phyloP scores from a whole-genome alignment of 768 basidiomycete species.

The Xerocomellus chrysenteron region DNA sequence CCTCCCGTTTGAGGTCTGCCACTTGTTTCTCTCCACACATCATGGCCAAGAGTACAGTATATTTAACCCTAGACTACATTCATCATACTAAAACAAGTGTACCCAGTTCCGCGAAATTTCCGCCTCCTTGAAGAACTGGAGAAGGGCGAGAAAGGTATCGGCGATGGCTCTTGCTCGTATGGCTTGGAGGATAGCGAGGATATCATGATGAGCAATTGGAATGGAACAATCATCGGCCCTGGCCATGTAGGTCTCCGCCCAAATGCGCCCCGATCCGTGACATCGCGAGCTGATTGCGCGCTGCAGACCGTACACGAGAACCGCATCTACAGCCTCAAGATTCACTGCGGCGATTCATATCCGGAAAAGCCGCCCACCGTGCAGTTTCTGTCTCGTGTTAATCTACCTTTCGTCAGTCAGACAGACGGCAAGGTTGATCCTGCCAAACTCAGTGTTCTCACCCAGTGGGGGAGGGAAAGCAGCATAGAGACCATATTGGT shows the following conservation, averaged over 20 bases:
- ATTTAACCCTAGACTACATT: not conserved
- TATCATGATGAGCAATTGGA: slow-evolving; percentile 98
- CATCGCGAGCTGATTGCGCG: slow-evolving; percentile 16
- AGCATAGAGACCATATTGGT: slow-evolving; percentile 89
- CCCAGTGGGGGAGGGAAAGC: slow-evolving; percentile 69
- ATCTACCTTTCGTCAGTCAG: slow-evolving; percentile 87
- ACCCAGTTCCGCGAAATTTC: slow-evolving; percentile 91
- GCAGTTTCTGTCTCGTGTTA: slow-evolving; percentile 86
- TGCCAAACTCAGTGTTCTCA: slow-evolving; percentile 66
- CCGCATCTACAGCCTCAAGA: slow-evolving; percentile 94
- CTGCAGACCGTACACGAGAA: slow-evolving; percentile 94
- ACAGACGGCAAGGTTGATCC: slow-evolving; percentile 77
- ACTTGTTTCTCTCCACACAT: slow-evolving; percentile 10
- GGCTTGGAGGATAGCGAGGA: slow-evolving; percentile 95
- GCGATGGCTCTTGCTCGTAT: slow-evolving; percentile 96
- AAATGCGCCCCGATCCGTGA: slow-evolving; percentile 5
- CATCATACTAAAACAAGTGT: not conserved
- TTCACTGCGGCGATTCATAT: slow-evolving; percentile 74
- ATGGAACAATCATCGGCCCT: slow-evolving; percentile 98
- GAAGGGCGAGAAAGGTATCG: slow-evolving; percentile 99
- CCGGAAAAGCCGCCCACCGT: slow-evolving; percentile 78
- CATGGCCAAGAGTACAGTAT: slow-evolving; percentile 54
- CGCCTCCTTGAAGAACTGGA: slow-evolving; percentile 96
- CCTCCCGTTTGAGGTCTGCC: not conserved
- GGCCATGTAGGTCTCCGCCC: slow-evolving; percentile 73